Base-by-base conservation (phyloP, 805 yeast genomes). In the Grigorovia yakushimaensis region DNA sequence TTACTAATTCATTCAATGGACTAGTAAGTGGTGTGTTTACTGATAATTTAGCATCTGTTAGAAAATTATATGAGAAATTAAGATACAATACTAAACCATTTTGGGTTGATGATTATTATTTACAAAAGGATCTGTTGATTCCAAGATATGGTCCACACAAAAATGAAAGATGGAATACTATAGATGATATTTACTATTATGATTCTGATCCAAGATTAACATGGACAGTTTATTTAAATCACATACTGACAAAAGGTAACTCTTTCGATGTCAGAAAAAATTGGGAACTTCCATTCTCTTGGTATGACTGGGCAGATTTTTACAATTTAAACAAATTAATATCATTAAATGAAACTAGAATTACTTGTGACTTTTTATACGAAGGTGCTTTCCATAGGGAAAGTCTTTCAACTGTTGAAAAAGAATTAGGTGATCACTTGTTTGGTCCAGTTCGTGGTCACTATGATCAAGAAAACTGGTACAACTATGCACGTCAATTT, bases 121-220 rank as follows among this genome's bases (percentile, higher is more conserved):
- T 61, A 48, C 51, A 51, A 7, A 48, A 49, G 23, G 52, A 59
- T 45, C 52, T 61, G 7, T 44, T 60, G 23, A 58, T 55, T 24
- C 42, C 53, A 5, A 42, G 33, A 10, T 17, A 41, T 18, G 66
- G 66, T 5, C 47, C 58, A 0, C 39, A 47, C 3, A 48, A 39
- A 27, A 62, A 60, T 7, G 36, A 44, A 39, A 39, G 39, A 33
- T 46, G 57, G 23, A 43, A 27, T 3, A 43, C 53, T 11, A 50
- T 61, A 10, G 61, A 58, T 19, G 57, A 60, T 1, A 42, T 56
- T 24, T 56, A 59, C 51, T 73, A 73, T 57, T 80, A 70, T 51
- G 61, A 63, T 21, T 72, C 68, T 51, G 86, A 81, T 51, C 85
- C 86, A n/a, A 60, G 84, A 39, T 65, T 80, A 49, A 72, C 81